Conservation (phyloP, 176 grass and related monocot species). For the barley (Hordeum vulgare) region MorexV3_pseudomolecules_assembly NC_058523.1:371218935-371219434, state of each 20-base stretch:
- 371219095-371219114: background rate
- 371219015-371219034: background rate
- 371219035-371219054: background rate
- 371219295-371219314: background rate
- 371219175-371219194: background rate
- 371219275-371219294: background rate
- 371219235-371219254: background rate
- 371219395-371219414: conserved; percentile 1
- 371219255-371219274: background rate
- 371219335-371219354: background rate
- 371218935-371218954: background rate
- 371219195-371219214: conserved; percentile 6
- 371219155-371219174: background rate
- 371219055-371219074: background rate
- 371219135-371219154: background rate
- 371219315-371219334: background rate
- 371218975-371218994: no score
- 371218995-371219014: no score
- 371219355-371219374: background rate
- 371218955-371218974: no score
- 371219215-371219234: background rate
- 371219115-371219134: background rate
- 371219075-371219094: background rate
- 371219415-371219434: background rate
- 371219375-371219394: background rate